Base-by-base conservation (phyloP, 148 eudicot species). In the Diospyros lotus region DNA sequence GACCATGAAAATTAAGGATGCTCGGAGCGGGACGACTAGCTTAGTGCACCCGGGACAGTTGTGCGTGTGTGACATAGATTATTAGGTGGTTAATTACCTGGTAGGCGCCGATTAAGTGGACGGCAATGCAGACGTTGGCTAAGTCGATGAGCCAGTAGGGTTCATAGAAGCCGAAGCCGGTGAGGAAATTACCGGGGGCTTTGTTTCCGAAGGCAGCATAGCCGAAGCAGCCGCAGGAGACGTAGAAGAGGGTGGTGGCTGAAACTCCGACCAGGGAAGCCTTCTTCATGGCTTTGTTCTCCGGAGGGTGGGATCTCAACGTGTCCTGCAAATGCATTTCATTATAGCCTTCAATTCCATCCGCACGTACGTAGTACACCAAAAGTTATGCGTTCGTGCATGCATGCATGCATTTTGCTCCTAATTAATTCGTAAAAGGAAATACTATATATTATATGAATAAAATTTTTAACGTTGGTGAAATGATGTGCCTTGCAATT, bases 111-210 rank as follows among this genome's bases (percentile, higher is more conserved):
- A 92, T 82, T 0, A 92, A 89, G 80, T 94, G 96, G 73, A 94
- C 9, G 0, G 88, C 98, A 28, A 92, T 94, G 88, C 91, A 87
- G 14, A 92, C 68, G 46, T 92, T 94, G 66, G 97, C 96, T 18
- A 90, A 80, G 76, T 92, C 96, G 41, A 92, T 72, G 2, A 90
- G 87, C 98, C 97, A 92, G 53, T 81, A 90, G 4, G 98, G 98
- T 66, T 94, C 97, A 42, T 88, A 94, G 80, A 91, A 94, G n/a
- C 97, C 98, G 46, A 91, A 94, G 1, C 98, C 97, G 6, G 98
- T 91, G 58, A 94, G 93, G 76, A 94, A 94, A 76, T 94, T 94
- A 2, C 98, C 98, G 0, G 97, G 97, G 2, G 98, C 97, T 0
- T 88, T 69, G 45, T 90, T 87, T 7, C 98, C 98, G 40, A 94